Base-by-base conservation (phyloP, 164 flowering plant species). In the Vitis riparia region DNA sequence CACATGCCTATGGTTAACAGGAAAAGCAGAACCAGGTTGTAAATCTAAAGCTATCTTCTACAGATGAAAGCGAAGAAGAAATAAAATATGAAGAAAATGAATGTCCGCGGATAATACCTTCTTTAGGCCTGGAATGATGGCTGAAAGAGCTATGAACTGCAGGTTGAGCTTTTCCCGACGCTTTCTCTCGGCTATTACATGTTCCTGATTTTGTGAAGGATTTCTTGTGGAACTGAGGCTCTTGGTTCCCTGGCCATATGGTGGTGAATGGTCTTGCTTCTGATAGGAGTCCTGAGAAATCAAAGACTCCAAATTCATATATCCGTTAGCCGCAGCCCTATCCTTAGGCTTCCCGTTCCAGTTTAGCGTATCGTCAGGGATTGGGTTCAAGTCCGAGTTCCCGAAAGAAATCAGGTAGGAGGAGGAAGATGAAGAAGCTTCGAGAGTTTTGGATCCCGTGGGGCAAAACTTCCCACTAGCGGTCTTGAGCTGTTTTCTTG, bases 121-220 rank as follows among this genome's bases (percentile, higher is more conserved):
- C 68, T 83, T 87, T 3, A 85, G 76, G 71, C 85, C 81, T 14
- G 88, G 90, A 56, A 86, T 68, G 12, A 86, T 65, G 10, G 86
- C 80, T 1, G 88, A 82, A 15, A 86, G 84, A 68, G 86, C 84
- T 15, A 83, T 75, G 79, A 84, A 86, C 37, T 84, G 66, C 69
- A 82, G 83, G 66, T 70, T 84, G 32, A 86, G 88, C 80, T 84
- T 86, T 68, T 86, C 90, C 9, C 90, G 72, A 32, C 90, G 78
- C 66, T 74, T 87, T 68, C 90, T 78, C 74, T 87, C 90, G 0
- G 90, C 85, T 5, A 87, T 51, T 1, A 85, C 76, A 65, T 87
- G 90, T 68, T 83, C 88, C 76, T 78, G 81, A 62, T 82, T 70
- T 23, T 75, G 79, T 19, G 75, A 62, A 16, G 73, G 68, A 23